A percentile compares a stretch with the other conserved stretches of the same genome.
Evolutionary conservation across 106 monocot genomes (phyloP).

Genomic region (Apostasia shenzhenica): DNA sequence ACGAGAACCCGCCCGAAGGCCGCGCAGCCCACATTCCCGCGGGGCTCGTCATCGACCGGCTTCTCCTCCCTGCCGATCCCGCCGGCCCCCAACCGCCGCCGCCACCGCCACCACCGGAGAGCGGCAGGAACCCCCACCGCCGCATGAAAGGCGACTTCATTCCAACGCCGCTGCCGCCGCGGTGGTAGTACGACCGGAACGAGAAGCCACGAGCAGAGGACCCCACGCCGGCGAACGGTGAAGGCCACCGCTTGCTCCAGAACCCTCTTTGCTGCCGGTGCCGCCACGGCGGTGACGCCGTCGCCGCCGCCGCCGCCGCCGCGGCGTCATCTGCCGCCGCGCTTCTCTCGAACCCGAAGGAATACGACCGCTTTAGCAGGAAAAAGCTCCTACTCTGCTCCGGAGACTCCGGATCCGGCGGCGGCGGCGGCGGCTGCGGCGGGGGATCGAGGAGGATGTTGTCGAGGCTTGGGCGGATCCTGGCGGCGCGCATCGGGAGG

Average conservation of each 20-base stretch:
- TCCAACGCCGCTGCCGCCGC: slow-evolving; percentile 3
- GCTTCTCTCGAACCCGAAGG: slow-evolving; percentile 85
- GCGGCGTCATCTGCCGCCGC: slow-evolving; percentile 19
- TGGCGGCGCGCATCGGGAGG: slow-evolving; percentile 59
- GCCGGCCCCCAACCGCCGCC: slow-evolving; percentile 16
- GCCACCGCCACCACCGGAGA: slow-evolving; percentile 19
- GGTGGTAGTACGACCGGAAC: slow-evolving; percentile 37
- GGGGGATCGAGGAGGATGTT: slow-evolving; percentile 41
- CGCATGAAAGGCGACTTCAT: slow-evolving; percentile 28
- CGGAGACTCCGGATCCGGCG: slow-evolving; percentile 7
- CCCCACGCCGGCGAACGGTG: slow-evolving; percentile 50
- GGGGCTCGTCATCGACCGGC: slow-evolving; percentile 44
- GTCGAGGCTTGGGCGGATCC: slow-evolving; percentile 36
- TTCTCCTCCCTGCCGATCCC: slow-evolving; percentile 24
- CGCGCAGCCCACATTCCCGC: slow-evolving; percentile 20
- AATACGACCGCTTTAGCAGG: slow-evolving; percentile 81
- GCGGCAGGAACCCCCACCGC: slow-evolving; percentile 49
- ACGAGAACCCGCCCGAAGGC: slow-evolving; percentile 26
- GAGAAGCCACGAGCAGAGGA: slow-evolving; percentile 46
- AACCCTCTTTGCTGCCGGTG: slow-evolving; percentile 45
- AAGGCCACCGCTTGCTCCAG: slow-evolving; percentile 95
- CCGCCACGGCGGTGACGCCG: slow-evolving; percentile 63
- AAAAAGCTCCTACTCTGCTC: slow-evolving; percentile 9
- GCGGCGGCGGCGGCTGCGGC: slow-evolving; percentile 12
- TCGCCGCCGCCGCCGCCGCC: slow-evolving; percentile 31